Conservation (phyloP, 202 grass and related monocot genomes). For the Setaria viridis region DNA sequence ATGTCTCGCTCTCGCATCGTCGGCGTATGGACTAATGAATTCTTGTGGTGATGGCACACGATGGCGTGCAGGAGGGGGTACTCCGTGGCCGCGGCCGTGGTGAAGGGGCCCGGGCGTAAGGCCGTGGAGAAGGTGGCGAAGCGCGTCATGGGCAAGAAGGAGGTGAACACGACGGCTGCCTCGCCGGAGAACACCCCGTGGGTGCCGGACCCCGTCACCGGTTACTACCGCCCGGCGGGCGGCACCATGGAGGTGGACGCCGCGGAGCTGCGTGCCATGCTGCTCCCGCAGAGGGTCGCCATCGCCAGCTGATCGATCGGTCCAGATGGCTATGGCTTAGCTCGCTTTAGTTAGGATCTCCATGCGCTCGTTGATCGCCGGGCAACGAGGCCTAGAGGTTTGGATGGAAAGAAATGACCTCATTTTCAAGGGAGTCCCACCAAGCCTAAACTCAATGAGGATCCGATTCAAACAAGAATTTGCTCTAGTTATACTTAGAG, state of each 20-base stretch:
- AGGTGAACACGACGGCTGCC: background rate
- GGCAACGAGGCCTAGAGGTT: background rate
- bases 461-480: too few species aligned
- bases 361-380: background rate
- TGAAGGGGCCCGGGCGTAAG: constrained; percentile 29
- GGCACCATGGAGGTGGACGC: constrained; percentile 51
- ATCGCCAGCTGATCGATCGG: background rate
- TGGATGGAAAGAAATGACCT: too few species aligned
- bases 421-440: too few species aligned
- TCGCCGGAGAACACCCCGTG: constrained; percentile 45
- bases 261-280: constrained; percentile 54
- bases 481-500: too few species aligned
- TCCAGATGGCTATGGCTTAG: background rate
- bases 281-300: constrained; percentile 30
- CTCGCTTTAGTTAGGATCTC: background rate
- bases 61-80: constrained; percentile 50
- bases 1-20: background rate
- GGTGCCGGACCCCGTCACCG: constrained; percentile 71
- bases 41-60: too few species aligned
- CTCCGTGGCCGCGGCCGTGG: constrained; percentile 44
- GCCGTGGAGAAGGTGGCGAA: constrained; percentile 40
- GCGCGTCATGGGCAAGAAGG: constrained; percentile 34
- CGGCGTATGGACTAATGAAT: background rate
- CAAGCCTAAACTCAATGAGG: too few species aligned
- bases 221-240: constrained; percentile 65